Evolutionary conservation across 1,284 basidiomycete genomes (phyloP).

Genomic region (Porogramme epimiltina): DNA sequence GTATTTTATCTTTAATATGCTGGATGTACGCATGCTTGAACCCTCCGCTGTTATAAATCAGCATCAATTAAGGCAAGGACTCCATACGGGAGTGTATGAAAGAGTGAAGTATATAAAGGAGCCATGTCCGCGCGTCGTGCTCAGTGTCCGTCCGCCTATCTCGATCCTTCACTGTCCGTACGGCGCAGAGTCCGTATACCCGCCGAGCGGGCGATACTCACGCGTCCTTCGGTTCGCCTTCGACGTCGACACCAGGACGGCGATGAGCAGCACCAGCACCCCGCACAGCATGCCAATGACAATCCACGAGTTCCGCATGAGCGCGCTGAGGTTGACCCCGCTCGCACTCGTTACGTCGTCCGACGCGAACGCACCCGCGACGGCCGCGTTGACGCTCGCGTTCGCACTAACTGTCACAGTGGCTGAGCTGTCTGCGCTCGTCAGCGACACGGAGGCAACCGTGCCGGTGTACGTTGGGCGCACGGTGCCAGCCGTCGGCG

Average conservation of each 20-base stretch:
- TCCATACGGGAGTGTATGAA: too few species aligned
- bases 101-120: too few species aligned
- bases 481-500: not conserved
- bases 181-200: not conserved
- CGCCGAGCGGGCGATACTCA: not conserved
- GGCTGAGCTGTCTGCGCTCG: not conserved
- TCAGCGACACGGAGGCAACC: not conserved
- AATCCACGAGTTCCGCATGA: slow-evolving; percentile 21
- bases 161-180: not conserved
- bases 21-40: too few species aligned
- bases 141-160: too few species aligned
- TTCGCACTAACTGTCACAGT: not conserved
- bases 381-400: not conserved
- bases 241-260: not conserved
- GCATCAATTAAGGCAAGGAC: too few species aligned
- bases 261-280: not conserved
- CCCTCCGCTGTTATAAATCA: too few species aligned
- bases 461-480: slow-evolving; percentile 2
- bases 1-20: too few species aligned
- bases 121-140: not conserved
- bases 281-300: slow-evolving; percentile 15
- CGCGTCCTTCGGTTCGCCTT: not conserved
- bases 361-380: slow-evolving; percentile 4
- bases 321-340: slow-evolving; percentile 5
- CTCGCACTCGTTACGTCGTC: not conserved